These are phyloP conservation scores for Magnusiomyces suaveolens DNA, from an alignment of 1,139 yeast species.

Conservation along the genomic window DNA sequence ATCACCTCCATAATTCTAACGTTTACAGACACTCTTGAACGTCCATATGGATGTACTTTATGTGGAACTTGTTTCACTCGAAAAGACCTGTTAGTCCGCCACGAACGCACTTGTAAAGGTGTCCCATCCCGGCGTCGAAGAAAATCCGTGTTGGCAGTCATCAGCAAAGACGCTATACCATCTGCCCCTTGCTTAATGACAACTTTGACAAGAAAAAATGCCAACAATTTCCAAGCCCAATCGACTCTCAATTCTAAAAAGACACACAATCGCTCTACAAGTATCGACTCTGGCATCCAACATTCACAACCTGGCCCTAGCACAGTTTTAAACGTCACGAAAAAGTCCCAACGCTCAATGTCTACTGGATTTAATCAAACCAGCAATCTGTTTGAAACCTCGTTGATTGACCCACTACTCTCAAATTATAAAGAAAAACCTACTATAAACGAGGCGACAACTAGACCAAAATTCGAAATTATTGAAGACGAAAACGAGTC, in stretches of 20 bases:
- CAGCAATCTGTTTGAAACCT: not conserved
- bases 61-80: slow-evolving; percentile 6
- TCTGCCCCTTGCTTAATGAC: not conserved
- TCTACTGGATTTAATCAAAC: not conserved
- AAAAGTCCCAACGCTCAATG: not conserved
- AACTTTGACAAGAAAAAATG: not conserved
- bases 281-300: not conserved
- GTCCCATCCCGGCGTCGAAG: slow-evolving; percentile 1
- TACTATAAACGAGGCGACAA: not conserved
- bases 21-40: slow-evolving; percentile 2
- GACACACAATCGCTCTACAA: not conserved
- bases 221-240: not conserved
- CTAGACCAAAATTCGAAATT: not conserved
- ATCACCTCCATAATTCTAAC: too few species aligned
- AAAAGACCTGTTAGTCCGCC: slow-evolving; percentile 2
- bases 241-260: not conserved
- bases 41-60: slow-evolving; percentile 2
- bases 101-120: slow-evolving; percentile 1
- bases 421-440: not conserved
- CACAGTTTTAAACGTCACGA: not conserved
- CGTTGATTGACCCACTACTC: not conserved
- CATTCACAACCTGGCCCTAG: not conserved
- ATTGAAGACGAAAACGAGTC: not conserved
- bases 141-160: slow-evolving; percentile 1
- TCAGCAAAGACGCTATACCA: not conserved